Evolutionary conservation across 139 green algal genomes (phyloP), one percentile per base, ranked within the genome.

Genomic region (Chlorella vulgaris): DNA sequence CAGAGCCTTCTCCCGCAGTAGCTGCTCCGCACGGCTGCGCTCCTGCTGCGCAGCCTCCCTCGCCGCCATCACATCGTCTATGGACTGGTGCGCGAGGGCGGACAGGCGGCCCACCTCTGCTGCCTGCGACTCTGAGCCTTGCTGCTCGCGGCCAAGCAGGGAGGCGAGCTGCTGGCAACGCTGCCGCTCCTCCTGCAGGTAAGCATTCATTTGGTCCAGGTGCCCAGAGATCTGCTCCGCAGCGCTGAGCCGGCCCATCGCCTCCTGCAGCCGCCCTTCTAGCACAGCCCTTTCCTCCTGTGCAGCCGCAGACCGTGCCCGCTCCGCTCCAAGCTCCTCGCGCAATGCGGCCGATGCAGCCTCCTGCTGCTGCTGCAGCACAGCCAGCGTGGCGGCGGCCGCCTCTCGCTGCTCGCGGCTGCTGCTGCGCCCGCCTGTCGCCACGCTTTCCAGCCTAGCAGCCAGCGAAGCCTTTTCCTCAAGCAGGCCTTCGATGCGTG

Each of bases 161-260:
- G 29, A 43, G 29, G 53, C 77, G 26, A 83, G 65, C 77, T 69
- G 55, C 65, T 60, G 38, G 51, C 36, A 69, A 26, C 50, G 77
- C 77, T 76, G 77, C 35, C 67, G 77, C 77, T 76, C 77, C 51
- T 76, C 58, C 36, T 67, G 55, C 42, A 81, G 76, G 42, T 65
- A 67, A 4, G 62, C 40, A 22, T 81, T 79, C 73, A 79, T 79
- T 53, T 79, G 73, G 51, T 79, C 73, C 36, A 79, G 73, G 19
- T 79, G 73, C 51, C 73, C 53, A 1, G 35, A 68, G 4, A 79
- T 61, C 50, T 84, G 79, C 66, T 84, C 79, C 3, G 79, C 79
- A 8, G 79, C 66, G 1, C 10, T 35, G 39, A 84, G 67, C 79
- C 70, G 40, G 0, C 39, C 42, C 67, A 78, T 4, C 7, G 50